Conservation (phyloP, 2,329 filamentous ascomycete species). For the Pyrenophora graminea region DNA sequence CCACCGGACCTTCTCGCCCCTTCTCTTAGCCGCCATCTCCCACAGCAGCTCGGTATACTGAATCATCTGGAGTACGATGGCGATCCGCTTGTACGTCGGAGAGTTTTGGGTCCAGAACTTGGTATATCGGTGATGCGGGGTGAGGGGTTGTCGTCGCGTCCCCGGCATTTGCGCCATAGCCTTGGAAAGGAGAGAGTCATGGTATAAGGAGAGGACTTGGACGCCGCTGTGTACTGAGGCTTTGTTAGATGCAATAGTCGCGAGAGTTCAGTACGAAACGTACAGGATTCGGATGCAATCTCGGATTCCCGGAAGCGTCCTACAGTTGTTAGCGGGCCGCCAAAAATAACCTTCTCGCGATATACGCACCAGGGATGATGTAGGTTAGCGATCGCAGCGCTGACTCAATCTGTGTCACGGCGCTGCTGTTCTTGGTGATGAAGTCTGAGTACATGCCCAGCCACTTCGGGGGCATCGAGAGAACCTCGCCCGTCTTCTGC, state of each 20-base stretch:
- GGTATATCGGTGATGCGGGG: conserved; percentile 66
- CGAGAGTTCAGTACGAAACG: conserved; percentile 29
- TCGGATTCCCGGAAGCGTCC: conserved; percentile 89
- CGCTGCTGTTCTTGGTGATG: conserved; percentile 90
- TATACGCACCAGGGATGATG: conserved; percentile 76
- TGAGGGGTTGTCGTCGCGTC: conserved; percentile 57
- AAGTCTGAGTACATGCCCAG: conserved; percentile 80
- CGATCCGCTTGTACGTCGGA: conserved; percentile 77
- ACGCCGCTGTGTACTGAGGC: conserved; percentile 75
- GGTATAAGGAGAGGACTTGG: conserved; percentile 88
- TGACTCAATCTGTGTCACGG: conserved; percentile 93
- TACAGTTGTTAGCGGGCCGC: conserved; percentile 42
- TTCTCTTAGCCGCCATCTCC: conserved; percentile 93
- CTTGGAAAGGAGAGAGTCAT: conserved; percentile 81
- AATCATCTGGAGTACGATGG: conserved; percentile 82
- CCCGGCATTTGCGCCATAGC: conserved; percentile 61
- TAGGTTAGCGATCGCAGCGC: conserved; percentile 91
- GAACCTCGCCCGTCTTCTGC: conserved; percentile 50
- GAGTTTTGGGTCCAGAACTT: conserved; percentile 66
- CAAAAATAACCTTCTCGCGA: neutral
- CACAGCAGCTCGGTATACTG: conserved; percentile 95
- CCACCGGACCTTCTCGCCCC: conserved; percentile 82
- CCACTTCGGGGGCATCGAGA: conserved; percentile 67
- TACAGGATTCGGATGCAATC: conserved; percentile 85
- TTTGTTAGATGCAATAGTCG: conserved; percentile 21